phyloP scores from a whole-genome alignment of 164 flowering plant genomes.

The Piper longum region DNA sequence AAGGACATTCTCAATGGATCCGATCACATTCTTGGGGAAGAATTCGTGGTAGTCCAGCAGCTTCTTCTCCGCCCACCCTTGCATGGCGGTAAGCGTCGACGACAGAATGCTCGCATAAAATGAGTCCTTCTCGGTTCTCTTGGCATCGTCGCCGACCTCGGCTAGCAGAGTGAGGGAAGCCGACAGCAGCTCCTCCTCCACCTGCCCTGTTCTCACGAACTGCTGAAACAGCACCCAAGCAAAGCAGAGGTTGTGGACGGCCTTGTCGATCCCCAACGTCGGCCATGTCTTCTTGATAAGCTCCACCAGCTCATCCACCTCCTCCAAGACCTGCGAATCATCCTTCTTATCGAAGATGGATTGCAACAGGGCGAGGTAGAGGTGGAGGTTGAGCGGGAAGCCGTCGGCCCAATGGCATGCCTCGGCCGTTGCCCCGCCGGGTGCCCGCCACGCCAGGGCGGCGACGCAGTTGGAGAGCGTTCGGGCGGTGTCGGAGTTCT shows the following conservation, averaged over 20 bases:
- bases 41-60: constrained; percentile 51
- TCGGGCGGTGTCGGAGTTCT: constrained; percentile 66
- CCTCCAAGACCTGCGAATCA: constrained; percentile 68
- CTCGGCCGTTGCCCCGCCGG: constrained; percentile 39
- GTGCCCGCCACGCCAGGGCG: constrained; percentile 54
- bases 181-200: constrained; percentile 55
- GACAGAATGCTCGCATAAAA: constrained; percentile 38
- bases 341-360: constrained; percentile 71
- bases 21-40: constrained; percentile 25
- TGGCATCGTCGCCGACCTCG: constrained; percentile 61
- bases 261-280: constrained; percentile 44
- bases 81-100: constrained; percentile 38
- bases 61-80: constrained; percentile 61
- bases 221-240: constrained; percentile 79
- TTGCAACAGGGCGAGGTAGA: constrained; percentile 51
- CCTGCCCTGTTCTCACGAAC: constrained; percentile 44
- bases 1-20: constrained; percentile 59
- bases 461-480: constrained; percentile 47
- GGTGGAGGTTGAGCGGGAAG: constrained; percentile 58
- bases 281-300: constrained; percentile 95
- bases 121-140: constrained; percentile 36
- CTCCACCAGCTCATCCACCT: constrained; percentile 79
- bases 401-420: constrained; percentile 96
- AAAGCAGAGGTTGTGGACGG: constrained; percentile 61
- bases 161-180: constrained; percentile 57